A percentile compares a stretch with the other conserved stretches of the same genome.
phyloP scores from a whole-genome alignment of 2,329 filamentous ascomycete species.

The Aspergillus sp. region DNA sequence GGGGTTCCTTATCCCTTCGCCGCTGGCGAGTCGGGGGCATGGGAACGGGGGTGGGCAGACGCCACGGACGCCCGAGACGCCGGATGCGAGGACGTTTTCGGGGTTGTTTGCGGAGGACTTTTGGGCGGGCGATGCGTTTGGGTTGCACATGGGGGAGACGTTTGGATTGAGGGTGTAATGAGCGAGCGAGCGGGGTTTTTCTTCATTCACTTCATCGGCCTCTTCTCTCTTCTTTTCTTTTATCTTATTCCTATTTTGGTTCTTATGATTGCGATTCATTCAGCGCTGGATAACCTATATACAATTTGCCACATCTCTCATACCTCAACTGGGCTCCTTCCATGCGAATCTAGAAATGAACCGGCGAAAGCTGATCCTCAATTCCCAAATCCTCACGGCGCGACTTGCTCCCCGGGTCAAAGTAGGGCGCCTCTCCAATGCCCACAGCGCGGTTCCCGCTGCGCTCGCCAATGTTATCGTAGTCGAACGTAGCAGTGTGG shows the following conservation, averaged over 20 bases:
- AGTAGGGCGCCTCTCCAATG: constrained; percentile 72
- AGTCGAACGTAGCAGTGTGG: constrained; percentile 48
- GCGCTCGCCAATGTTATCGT: constrained; percentile 38
- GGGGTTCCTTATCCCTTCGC: neutral
- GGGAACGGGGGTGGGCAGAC: neutral
- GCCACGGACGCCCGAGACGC: neutral
- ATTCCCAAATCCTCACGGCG: constrained; percentile 28
- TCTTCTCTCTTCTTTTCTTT: neutral
- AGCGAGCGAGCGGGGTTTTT: too few species aligned
- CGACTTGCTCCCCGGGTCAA: constrained; percentile 21
- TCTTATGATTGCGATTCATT: neutral
- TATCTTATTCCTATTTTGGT: neutral
- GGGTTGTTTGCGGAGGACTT: constrained; percentile 12
- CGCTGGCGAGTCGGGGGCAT: constrained; percentile 4
- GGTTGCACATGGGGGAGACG: constrained; percentile 12
- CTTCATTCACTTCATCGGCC: too few species aligned
- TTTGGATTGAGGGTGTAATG: constrained; percentile 7
- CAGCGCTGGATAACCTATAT: neutral
- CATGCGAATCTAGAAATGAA: constrained; percentile 19
- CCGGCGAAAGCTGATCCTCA: constrained; percentile 22
- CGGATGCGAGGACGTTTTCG: neutral
- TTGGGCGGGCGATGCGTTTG: constrained; percentile 13
- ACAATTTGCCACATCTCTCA: neutral
- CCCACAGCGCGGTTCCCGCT: constrained; percentile 71
- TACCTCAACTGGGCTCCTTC: too few species aligned